A percentile compares a stretch with the other conserved stretches of the same genome.
These are phyloP conservation scores for Macrophomina phaseolina DNA, from an alignment of 2,329 filamentous ascomycete genomes.

Conservation along the genomic window DNA sequence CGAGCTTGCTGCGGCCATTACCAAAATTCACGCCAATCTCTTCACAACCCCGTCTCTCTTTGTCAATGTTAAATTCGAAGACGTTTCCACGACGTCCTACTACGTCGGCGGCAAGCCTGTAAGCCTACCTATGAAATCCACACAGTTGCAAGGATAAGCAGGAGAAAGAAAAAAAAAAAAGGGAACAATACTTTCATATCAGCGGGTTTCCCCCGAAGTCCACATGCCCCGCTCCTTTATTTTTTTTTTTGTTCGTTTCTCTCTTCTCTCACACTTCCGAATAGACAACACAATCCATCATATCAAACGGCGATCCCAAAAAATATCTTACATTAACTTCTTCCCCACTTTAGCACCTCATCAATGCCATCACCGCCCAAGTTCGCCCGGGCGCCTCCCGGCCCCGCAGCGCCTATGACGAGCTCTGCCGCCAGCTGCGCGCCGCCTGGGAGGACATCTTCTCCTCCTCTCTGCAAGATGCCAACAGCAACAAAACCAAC, in stretches of 20 bases:
- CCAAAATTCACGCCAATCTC: conserved; percentile 47
- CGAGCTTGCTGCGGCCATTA: conserved; percentile 48
- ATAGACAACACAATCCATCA: too few relatives aligned
- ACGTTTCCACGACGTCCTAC: conserved; percentile 31
- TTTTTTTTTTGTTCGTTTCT: too few relatives aligned
- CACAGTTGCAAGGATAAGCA: too few relatives aligned
- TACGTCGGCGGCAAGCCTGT: conserved; percentile 46
- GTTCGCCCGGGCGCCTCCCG: conserved; percentile 32
- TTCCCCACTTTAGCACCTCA: neutral
- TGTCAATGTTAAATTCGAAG: conserved; percentile 51
- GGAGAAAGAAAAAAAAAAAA: neutral
- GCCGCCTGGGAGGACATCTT: conserved; percentile 32
- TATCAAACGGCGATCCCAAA: too few relatives aligned
- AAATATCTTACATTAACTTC: neutral
- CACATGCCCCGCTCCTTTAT: too few relatives aligned
- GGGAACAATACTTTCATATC: too few relatives aligned
- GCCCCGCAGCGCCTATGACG: conserved; percentile 27
- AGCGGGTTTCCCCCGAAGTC: too few relatives aligned
- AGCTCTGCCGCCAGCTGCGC: conserved; percentile 29
- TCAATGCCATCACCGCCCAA: conserved; percentile 36
- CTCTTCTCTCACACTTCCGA: too few relatives aligned
- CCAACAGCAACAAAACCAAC: neutral
- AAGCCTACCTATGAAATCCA: neutral
- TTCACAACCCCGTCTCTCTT: conserved; percentile 52
- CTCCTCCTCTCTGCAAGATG: neutral